These are phyloP conservation scores for Yamadazyma diddensiae DNA, from an alignment of 1,139 yeast genomes.

Conservation along the genomic window DNA sequence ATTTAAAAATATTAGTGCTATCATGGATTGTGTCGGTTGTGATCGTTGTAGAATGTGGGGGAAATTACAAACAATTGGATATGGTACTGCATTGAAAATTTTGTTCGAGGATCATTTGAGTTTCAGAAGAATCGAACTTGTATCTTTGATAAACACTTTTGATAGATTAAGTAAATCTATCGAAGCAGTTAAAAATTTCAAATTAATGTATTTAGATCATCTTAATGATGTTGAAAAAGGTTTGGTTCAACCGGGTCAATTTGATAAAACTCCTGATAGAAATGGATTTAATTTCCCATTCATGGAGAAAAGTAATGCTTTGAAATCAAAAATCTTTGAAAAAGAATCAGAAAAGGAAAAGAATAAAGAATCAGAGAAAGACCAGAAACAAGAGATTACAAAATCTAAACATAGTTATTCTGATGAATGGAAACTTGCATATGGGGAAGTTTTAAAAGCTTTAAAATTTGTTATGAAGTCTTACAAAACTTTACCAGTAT, in stretches of 20 bases:
- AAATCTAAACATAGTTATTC: slow-evolving; percentile 7
- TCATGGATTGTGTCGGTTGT: slow-evolving; percentile 98
- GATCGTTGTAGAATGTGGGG: slow-evolving; percentile 99
- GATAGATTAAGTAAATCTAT: slow-evolving; percentile 87
- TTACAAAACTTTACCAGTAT: slow-evolving; percentile 67
- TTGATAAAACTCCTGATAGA: slow-evolving; percentile 27
- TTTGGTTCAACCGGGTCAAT: slow-evolving; percentile 41
- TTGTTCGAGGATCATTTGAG: slow-evolving; percentile 64
- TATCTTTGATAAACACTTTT: slow-evolving; percentile 87
- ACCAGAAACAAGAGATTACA: slow-evolving; percentile 6
- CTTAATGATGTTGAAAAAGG: slow-evolving; percentile 42
- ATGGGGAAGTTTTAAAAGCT: slow-evolving; percentile 59
- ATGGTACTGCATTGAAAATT: slow-evolving; percentile 91
- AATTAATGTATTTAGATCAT: slow-evolving; percentile 48
- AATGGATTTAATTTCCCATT: slow-evolving; percentile 45
- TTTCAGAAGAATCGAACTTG: slow-evolving; percentile 80
- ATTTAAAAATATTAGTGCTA: slow-evolving; percentile 83
- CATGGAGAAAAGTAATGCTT: slow-evolving; percentile 16
- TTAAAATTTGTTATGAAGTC: slow-evolving; percentile 62
- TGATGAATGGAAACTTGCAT: slow-evolving; percentile 37
- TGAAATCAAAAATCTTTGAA: slow-evolving; percentile 12
- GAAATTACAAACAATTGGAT: slow-evolving; percentile 92
- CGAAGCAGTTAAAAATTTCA: slow-evolving; percentile 70
- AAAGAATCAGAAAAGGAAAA: slow-evolving; percentile 4
- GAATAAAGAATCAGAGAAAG: slow-evolving; percentile 2